Base-by-base conservation (phyloP, 2,329 filamentous ascomycete species). In the Clarireedia monteithiana region DNA sequence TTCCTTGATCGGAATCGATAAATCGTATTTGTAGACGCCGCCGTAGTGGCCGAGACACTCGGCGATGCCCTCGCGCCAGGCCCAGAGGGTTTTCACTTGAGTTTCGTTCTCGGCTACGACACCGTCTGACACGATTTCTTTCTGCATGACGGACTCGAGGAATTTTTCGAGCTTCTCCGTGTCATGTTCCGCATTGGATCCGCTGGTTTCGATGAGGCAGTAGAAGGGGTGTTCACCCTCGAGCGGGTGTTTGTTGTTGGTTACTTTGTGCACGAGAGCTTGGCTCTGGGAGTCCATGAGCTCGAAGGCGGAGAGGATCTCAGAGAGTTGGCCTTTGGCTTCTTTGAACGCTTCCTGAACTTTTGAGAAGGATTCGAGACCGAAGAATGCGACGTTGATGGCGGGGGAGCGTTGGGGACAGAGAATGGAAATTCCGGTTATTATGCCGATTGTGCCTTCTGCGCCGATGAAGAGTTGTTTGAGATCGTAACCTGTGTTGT, bases 401-500 rank as follows among this genome's bases (percentile, higher is more conserved):
- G 94, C 91, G 47, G 86, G 84, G 20, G 91, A 88, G 17, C 90
- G 82, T 68, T 91, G 91, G 0, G 94, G 91, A 67, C 91, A 96
- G 64, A 92, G 79, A 60, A 99, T 87, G 3, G 91, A 91, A 39
- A 97, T 80, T 48, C 83, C 91, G 17, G 94, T 99, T 66, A 99
- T 88, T 66, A 97, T 88, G 53, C 94, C 94, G 60, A 97, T 87
- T 5, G 94, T 97, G 24, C 94, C 94, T 72, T 99, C 94, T 34
- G 85, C 89, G 47, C 94, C 94, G 66, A 99, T 95, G 71, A 99
- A 96, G 38, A 96, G 81, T 73, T 96, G 92, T 77, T 96, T 96
- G 56, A 96, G 73, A 70, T 99, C 95, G 73, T 97, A 99, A 27
- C 94, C 94, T 2, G 94, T 99, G 75, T 99, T 99, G 78, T 99